Evolutionary conservation across 805 yeast species (phyloP).

Genomic region (Kluyveromyces lactis): DNA sequence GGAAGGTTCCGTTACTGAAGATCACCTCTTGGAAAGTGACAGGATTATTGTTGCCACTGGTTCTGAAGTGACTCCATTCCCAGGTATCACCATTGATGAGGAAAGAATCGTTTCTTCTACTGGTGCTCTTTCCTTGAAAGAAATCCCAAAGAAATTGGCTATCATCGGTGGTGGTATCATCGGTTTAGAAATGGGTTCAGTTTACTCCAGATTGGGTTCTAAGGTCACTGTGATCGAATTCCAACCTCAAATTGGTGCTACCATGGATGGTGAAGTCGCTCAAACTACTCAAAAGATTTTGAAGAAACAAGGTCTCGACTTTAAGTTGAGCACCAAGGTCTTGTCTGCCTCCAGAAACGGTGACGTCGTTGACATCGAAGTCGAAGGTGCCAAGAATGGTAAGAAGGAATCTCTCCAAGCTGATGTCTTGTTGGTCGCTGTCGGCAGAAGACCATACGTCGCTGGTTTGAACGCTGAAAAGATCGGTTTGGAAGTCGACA

Average conservation of each 20-base stretch:
- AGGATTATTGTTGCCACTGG: slow-evolving; percentile 96
- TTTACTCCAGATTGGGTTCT: slow-evolving; percentile 89
- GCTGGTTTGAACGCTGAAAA: slow-evolving; percentile 83
- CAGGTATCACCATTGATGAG: slow-evolving; percentile 93
- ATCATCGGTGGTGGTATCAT: slow-evolving; percentile 99
- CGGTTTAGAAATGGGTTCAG: slow-evolving; percentile 99
- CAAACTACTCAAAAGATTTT: slow-evolving; percentile 82
- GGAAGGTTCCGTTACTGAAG: slow-evolving; percentile 58
- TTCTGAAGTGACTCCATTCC: slow-evolving; percentile 97
- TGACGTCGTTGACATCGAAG: slow-evolving; percentile 76
- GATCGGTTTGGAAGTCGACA: slow-evolving; percentile 84
- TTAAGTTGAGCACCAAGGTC: slow-evolving; percentile 90
- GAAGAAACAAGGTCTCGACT: slow-evolving; percentile 90
- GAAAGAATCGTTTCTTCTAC: slow-evolving; percentile 95
- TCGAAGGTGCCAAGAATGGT: slow-evolving; percentile 84
- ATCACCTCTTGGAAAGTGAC: slow-evolving; percentile 64
- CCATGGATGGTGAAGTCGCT: slow-evolving; percentile 95
- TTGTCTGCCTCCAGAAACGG: slow-evolving; percentile 80
- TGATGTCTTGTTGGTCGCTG: slow-evolving; percentile 91
- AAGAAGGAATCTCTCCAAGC: slow-evolving; percentile 73
- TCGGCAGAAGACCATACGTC: slow-evolving; percentile 97
- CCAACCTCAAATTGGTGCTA: slow-evolving; percentile 89
- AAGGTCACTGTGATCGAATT: slow-evolving; percentile 93
- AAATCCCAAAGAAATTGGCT: slow-evolving; percentile 85
- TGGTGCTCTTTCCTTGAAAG: slow-evolving; percentile 77